Conservation (phyloP, 2,329 filamentous ascomycete genomes). For the Acarospora socialis region DNA sequence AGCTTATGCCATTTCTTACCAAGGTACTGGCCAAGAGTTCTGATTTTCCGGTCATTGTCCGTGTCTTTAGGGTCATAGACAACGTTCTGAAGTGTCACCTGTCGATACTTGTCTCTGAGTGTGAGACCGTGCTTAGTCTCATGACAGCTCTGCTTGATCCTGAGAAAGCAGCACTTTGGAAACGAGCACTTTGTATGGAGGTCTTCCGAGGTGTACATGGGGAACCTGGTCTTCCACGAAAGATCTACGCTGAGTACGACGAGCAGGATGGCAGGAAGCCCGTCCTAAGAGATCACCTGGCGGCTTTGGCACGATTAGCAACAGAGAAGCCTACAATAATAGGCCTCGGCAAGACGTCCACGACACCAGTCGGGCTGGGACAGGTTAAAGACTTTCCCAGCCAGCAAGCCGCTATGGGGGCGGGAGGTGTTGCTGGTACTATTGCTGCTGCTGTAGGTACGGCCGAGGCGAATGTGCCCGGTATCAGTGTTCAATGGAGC, state of each 20-base stretch:
- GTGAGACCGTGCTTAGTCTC: conserved; percentile 66
- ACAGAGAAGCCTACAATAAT: conserved; percentile 84
- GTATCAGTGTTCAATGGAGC: conserved; percentile 88
- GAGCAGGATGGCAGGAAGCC: conserved; percentile 54
- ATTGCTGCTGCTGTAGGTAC: conserved; percentile 59
- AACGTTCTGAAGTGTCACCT: conserved; percentile 69
- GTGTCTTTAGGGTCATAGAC: conserved; percentile 69
- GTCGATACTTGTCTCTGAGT: conserved; percentile 58
- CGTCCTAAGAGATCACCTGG: conserved; percentile 68
- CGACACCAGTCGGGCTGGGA: conserved; percentile 53
- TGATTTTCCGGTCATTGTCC: conserved; percentile 67
- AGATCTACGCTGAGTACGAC: conserved; percentile 72
- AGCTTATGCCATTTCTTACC: conserved; percentile 72
- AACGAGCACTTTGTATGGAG: conserved; percentile 79
- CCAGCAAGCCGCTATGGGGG: conserved; percentile 80
- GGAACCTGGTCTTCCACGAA: conserved; percentile 61
- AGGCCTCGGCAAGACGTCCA: conserved; percentile 77
- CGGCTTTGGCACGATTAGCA: conserved; percentile 79
- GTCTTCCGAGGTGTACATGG: conserved; percentile 75
- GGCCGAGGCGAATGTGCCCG: conserved; percentile 50
- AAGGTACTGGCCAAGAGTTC: conserved; percentile 63
- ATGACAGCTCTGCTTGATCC: conserved; percentile 80
- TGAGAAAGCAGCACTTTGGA: conserved; percentile 66
- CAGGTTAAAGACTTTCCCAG: conserved; percentile 44
- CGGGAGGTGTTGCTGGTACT: conserved; percentile 73